Evolutionary conservation across 805 yeast species (phyloP).

Genomic region (Teunomyces panamensis): DNA sequence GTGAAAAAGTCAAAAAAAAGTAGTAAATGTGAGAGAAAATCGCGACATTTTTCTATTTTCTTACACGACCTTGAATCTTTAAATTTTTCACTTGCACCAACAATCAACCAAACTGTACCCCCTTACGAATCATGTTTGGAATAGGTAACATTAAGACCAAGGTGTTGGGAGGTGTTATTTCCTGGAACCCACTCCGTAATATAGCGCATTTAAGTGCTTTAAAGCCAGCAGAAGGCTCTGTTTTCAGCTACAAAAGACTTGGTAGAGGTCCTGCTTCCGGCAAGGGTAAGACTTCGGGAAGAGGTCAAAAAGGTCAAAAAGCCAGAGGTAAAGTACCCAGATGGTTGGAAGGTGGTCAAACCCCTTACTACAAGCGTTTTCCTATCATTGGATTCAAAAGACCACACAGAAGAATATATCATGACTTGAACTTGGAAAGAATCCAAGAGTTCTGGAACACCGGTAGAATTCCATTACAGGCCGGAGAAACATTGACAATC

Average conservation of each 20-base stretch:
- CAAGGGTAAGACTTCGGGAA: conserved; percentile 89
- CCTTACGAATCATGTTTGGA: conserved; percentile 1
- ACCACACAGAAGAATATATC: conserved; percentile 50
- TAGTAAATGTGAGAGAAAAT: not conserved
- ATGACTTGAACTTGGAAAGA: conserved; percentile 62
- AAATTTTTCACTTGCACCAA: conserved; percentile 1
- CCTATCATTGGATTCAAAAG: conserved; percentile 88
- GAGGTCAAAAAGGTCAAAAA: conserved; percentile 99
- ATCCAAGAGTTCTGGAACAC: conserved; percentile 68
- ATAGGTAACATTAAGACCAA: conserved; percentile 1
- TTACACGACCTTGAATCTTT: not conserved
- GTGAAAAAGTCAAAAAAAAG: not conserved
- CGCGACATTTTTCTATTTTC: not conserved
- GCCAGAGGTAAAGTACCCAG: conserved; percentile 88
- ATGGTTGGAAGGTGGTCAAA: conserved; percentile 99
- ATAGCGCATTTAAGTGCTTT: conserved; percentile 43
- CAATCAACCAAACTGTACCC: not conserved
- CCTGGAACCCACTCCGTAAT: conserved; percentile 1
- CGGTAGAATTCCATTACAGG: conserved; percentile 58
- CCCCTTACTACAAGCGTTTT: conserved; percentile 79
- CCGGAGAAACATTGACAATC: conserved; percentile 70
- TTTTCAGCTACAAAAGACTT: conserved; percentile 61
- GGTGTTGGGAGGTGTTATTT: conserved; percentile 1
- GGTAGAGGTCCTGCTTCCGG: conserved; percentile 97
- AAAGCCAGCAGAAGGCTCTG: conserved; percentile 61